These are phyloP conservation scores for Sesbania bispinosa DNA, from an alignment of 306 rosid genomes.

Conservation along the genomic window DNA sequence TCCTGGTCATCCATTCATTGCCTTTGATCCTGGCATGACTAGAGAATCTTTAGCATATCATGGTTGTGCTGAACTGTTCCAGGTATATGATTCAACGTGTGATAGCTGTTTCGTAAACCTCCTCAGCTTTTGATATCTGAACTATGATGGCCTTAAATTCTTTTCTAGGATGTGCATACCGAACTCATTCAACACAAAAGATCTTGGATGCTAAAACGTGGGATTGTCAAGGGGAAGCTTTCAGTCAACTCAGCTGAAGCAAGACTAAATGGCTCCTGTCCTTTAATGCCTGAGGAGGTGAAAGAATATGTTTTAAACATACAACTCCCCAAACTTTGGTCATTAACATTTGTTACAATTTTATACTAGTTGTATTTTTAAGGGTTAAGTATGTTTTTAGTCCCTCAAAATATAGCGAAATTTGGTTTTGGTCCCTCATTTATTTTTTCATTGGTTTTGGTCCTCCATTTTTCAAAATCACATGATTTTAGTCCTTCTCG, in stretches of 20 bases:
- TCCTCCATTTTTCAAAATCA: too few relatives aligned
- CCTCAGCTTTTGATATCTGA: constrained; percentile 22
- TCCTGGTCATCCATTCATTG: constrained; percentile 82
- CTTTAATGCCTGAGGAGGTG: constrained; percentile 96
- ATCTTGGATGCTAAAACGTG: constrained; percentile 85
- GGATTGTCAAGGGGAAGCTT: constrained; percentile 72
- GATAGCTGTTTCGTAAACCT: neutral
- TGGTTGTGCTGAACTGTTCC: constrained; percentile 97
- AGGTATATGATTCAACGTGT: constrained; percentile 49
- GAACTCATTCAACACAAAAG: constrained; percentile 97
- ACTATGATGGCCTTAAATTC: neutral
- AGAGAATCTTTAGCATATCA: constrained; percentile 90
- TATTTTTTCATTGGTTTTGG: too few relatives aligned
- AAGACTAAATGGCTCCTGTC: constrained; percentile 82
- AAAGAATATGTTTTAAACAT: constrained; percentile 15
- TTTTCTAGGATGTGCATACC: constrained; percentile 76
- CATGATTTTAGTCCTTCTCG: too few relatives aligned
- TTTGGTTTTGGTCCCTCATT: too few relatives aligned
- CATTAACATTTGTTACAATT: neutral
- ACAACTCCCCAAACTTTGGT: neutral
- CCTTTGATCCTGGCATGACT: constrained; percentile 94
- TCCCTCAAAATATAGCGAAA: too few relatives aligned
- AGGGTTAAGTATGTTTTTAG: too few relatives aligned
- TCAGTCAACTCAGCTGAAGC: constrained; percentile 69
- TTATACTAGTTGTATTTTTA: neutral